Percentiles rank a stretch among this genome's conserved stretches.
These are phyloP conservation scores for Amanita bisporigera DNA, from an alignment of 1,284 basidiomycete genomes.

Conservation along the genomic window DNA sequence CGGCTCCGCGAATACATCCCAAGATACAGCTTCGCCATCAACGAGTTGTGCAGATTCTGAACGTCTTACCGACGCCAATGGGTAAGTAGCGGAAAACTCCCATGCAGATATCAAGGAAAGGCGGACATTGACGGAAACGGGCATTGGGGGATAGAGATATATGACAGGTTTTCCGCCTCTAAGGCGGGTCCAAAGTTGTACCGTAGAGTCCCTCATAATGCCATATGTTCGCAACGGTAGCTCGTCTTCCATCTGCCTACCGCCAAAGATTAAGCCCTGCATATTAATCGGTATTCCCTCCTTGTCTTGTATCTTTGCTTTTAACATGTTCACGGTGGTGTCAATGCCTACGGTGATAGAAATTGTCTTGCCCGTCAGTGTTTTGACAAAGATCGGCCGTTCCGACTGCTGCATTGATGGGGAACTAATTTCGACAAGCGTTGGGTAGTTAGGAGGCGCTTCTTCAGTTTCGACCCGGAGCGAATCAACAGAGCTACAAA, in stretches of 20 bases:
- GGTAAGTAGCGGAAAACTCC: slow-evolving; percentile 43
- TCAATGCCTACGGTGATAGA: background rate
- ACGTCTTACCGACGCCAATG: slow-evolving; percentile 32
- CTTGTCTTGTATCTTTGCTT: background rate
- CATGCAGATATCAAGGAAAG: slow-evolving; percentile 37
- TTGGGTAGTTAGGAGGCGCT: background rate
- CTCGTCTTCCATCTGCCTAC: background rate
- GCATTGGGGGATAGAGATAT: background rate
- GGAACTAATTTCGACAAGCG: no score
- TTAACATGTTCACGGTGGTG: background rate
- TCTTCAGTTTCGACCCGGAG: background rate
- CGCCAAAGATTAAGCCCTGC: background rate
- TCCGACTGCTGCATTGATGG: no score
- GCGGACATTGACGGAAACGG: slow-evolving; percentile 26
- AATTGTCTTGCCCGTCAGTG: background rate
- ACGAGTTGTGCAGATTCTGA: background rate
- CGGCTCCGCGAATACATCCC: background rate
- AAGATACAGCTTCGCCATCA: background rate
- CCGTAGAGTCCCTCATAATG: background rate
- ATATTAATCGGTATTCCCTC: background rate
- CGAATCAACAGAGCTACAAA: background rate
- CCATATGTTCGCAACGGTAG: background rate
- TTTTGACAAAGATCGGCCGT: background rate
- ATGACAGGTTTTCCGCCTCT: no score
- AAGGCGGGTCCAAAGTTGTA: background rate